Percentiles rank a stretch among this genome's conserved stretches.
These are phyloP conservation scores for Scytalidium sp. DNA, from an alignment of 2,329 filamentous ascomycete genomes.

Conservation along the genomic window DNA sequence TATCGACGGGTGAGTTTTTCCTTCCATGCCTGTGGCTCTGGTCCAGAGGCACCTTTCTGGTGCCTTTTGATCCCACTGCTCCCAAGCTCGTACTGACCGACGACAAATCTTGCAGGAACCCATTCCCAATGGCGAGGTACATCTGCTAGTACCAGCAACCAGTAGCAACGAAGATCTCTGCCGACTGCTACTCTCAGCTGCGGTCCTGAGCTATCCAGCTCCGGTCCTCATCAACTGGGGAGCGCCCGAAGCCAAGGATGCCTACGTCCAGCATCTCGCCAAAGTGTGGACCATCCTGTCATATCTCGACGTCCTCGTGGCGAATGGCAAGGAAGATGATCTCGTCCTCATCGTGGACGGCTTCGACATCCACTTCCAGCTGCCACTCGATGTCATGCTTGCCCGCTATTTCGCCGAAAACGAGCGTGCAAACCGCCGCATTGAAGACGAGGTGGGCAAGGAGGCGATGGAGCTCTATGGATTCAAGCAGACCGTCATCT, in stretches of 20 bases:
- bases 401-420: constrained; percentile 56
- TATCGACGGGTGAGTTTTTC: not conserved
- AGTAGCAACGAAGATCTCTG: constrained; percentile 23
- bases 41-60: too few relatives aligned
- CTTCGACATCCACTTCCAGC: constrained; percentile 62
- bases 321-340: constrained; percentile 44
- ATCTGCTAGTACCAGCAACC: constrained; percentile 14
- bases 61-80: too few relatives aligned
- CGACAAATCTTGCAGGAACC: too few relatives aligned
- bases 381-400: constrained; percentile 61
- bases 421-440: constrained; percentile 50
- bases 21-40: too few relatives aligned
- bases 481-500: constrained; percentile 33
- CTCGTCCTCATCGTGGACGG: constrained; percentile 62
- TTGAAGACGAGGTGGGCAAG: constrained; percentile 34
- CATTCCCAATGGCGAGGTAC: constrained; percentile 1
- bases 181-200: constrained; percentile 35
- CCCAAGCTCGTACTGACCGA: too few relatives aligned
- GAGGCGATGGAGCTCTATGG: constrained; percentile 24
- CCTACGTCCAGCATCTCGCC: constrained; percentile 34
- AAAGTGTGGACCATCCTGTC: constrained; percentile 34
- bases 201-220: constrained; percentile 34
- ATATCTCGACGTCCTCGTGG: constrained; percentile 29
- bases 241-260: constrained; percentile 31
- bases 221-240: constrained; percentile 38